Conservation (phyloP, 805 yeast species). For the Blastobotrys attinorum region DNA sequence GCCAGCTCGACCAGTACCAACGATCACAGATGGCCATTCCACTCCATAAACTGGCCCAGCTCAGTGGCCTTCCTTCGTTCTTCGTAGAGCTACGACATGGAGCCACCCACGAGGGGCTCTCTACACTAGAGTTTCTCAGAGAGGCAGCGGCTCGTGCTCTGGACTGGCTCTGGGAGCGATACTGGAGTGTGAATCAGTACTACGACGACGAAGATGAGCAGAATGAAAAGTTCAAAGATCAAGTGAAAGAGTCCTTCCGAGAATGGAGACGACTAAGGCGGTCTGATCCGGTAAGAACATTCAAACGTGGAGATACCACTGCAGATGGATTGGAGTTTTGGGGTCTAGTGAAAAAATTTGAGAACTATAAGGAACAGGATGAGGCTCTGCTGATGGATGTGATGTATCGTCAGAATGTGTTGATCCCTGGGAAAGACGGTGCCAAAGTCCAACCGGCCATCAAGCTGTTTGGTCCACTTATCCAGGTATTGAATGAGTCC, state of each 20-base stretch:
- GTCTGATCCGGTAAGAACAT: conserved; percentile 32
- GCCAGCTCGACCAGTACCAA: conserved; percentile 80
- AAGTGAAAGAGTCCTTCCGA: conserved; percentile 35
- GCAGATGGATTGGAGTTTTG: conserved; percentile 38
- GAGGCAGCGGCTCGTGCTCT: conserved; percentile 53
- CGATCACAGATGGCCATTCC: conserved; percentile 73
- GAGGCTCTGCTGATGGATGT: conserved; percentile 22
- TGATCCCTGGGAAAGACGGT: conserved; percentile 22
- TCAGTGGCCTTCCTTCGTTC: conserved; percentile 59
- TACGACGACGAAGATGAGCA: conserved; percentile 19
- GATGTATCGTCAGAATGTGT: conserved; percentile 28
- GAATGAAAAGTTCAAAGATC: conserved; percentile 3
- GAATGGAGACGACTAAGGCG: conserved; percentile 44
- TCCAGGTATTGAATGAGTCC: conserved; percentile 12
- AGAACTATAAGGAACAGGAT: conserved; percentile 12
- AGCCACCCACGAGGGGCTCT: conserved; percentile 84
- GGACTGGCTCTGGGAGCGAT: conserved; percentile 64
- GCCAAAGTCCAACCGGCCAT: conserved; percentile 5
- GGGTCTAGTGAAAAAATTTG: conserved; percentile 30
- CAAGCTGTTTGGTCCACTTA: conserved; percentile 15
- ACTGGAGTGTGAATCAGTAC: conserved; percentile 44
- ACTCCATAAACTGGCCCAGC: conserved; percentile 62
- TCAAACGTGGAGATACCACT: conserved; percentile 38
- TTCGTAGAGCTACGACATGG: conserved; percentile 88
- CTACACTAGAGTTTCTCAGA: conserved; percentile 62